Conservation (phyloP, 371 early-diverging fungal species). For the Dichotomocladium elegans region DNA sequence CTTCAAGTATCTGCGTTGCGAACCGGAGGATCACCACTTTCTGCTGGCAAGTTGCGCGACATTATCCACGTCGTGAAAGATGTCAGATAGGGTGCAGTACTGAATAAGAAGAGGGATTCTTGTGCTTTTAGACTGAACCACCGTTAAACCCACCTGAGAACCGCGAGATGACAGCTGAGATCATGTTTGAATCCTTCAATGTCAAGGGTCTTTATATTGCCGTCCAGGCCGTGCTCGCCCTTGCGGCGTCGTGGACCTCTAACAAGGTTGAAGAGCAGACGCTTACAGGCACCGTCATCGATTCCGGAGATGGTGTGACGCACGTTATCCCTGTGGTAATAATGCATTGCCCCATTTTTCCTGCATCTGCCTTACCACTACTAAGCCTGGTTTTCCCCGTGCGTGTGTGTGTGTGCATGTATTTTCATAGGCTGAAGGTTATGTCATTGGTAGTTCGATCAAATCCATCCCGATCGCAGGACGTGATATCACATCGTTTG, state of each 20-base stretch:
- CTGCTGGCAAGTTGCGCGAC: slow-evolving; percentile 54
- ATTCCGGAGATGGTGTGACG: slow-evolving; percentile 83
- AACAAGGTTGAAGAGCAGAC: slow-evolving; percentile 75
- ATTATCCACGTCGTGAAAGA: too few species aligned
- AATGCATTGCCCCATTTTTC: too few species aligned
- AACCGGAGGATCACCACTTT: slow-evolving; percentile 97
- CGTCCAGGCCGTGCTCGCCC: slow-evolving; percentile 89
- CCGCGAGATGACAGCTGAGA: slow-evolving; percentile 91
- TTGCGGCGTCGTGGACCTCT: slow-evolving; percentile 88
- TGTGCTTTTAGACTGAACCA: slow-evolving; percentile 78
- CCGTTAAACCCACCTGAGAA: slow-evolving; percentile 91
- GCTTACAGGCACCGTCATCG: slow-evolving; percentile 96
- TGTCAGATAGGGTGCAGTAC: too few species aligned
- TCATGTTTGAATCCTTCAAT: slow-evolving; percentile 91
- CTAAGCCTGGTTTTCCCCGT: neutral
- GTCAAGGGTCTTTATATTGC: slow-evolving; percentile 89
- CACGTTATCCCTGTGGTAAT: slow-evolving; percentile 97
- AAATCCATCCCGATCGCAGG: slow-evolving; percentile 98
- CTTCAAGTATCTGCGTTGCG: slow-evolving; percentile 95
- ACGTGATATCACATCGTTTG: slow-evolving; percentile 94
- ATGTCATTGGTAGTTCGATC: slow-evolving; percentile 95
- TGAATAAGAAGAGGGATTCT: too few species aligned
- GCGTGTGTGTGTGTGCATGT: neutral
- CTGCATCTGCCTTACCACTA: too few species aligned
- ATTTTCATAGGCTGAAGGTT: slow-evolving; percentile 89